Percentiles rank a stretch among this genome's conserved stretches.
Evolutionary conservation across 495 filamentous ascomycete species (phyloP).

Genomic region (Acidomyces sp.): DNA sequence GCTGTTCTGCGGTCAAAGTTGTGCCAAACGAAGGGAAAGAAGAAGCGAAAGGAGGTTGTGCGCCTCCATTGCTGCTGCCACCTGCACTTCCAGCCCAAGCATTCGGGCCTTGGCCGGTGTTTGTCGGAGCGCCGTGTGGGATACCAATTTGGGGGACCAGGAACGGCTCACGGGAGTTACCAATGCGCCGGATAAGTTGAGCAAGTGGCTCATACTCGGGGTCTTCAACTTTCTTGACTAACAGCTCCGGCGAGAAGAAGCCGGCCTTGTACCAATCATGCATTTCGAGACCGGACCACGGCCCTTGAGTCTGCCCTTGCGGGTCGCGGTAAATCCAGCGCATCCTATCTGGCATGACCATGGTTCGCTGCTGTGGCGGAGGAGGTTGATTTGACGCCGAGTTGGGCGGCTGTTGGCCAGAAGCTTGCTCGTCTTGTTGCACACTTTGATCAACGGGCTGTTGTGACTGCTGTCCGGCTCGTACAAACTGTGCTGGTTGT

Average conservation of each 20-base stretch:
- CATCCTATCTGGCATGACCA: conserved; percentile 99
- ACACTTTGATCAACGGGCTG: background rate
- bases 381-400: conserved; percentile 44
- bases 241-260: conserved; percentile 87
- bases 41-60: conserved; percentile 86
- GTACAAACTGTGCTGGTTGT: conserved; percentile 8
- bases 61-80: conserved; percentile 32
- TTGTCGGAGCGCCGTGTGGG: conserved; percentile 47
- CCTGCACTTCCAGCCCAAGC: conserved; percentile 33
- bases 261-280: conserved; percentile 99
- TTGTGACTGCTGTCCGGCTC: background rate
- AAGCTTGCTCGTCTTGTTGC: conserved; percentile 1
- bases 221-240: conserved; percentile 89
- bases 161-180: conserved; percentile 94
- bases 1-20: conserved; percentile 90
- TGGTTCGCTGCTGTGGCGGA: conserved; percentile 62
- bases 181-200: conserved; percentile 86
- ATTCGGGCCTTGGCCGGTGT: conserved; percentile 21
- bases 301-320: conserved; percentile 78
- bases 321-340: conserved; percentile 97
- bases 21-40: conserved; percentile 97
- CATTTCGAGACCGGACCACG: conserved; percentile 95
- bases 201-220: conserved; percentile 90
- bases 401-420: conserved; percentile 22
- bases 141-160: conserved; percentile 93